Evolutionary conservation across 75 land plant species (phyloP).

Genomic region (Picea glauca): DNA sequence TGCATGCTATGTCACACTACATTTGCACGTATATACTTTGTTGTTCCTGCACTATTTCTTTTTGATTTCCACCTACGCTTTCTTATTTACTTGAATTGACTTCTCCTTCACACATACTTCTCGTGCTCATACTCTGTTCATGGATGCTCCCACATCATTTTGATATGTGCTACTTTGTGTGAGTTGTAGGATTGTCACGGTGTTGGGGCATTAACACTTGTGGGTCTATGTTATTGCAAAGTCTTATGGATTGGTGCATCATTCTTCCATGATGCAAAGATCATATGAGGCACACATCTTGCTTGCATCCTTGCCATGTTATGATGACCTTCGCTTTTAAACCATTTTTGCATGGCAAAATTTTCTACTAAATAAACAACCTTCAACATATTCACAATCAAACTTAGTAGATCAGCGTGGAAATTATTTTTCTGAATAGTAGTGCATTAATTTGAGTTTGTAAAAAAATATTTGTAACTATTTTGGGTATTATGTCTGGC

Average conservation of each 20-base stretch:
- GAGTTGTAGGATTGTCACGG: neutral
- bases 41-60: too few relatives aligned
- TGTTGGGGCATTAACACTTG: neutral
- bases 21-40: too few relatives aligned
- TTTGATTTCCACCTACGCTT: too few relatives aligned
- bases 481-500: slow-evolving; percentile 1
- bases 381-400: neutral
- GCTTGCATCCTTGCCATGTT: neutral
- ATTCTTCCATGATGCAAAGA: neutral
- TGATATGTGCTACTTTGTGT: neutral
- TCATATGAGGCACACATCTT: neutral
- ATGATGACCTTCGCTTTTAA: neutral
- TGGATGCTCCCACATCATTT: neutral
- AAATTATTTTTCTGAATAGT: neutral
- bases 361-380: neutral
- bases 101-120: too few relatives aligned
- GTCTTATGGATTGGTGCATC: neutral
- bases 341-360: neutral
- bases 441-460: neutral
- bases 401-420: neutral
- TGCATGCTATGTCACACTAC: too few relatives aligned
- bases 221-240: neutral
- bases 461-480: neutral
- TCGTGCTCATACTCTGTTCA: too few relatives aligned
- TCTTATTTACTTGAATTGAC: too few relatives aligned